Percentiles rank a stretch among this genome's conserved stretches.
Evolutionary conservation across 148 eudicot species (phyloP).

Genomic region (Rhododendron mucronatum): DNA sequence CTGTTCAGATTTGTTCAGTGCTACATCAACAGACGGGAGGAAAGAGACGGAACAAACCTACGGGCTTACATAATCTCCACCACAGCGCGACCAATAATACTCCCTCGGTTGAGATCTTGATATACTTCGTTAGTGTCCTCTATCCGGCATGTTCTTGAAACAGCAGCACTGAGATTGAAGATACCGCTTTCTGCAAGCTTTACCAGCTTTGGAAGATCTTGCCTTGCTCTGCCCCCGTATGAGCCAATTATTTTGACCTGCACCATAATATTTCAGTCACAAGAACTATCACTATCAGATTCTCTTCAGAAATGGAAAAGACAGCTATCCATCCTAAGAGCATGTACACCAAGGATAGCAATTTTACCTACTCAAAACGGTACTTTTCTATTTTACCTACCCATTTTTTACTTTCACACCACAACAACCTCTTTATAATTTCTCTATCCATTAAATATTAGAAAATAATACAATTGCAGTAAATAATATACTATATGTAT

Average conservation of each 20-base stretch:
- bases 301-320: not conserved
- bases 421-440: too few relatives aligned
- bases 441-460: too few relatives aligned
- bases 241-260: conserved; percentile 96
- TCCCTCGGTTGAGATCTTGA: conserved; percentile 73
- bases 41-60: not conserved
- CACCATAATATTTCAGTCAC: not conserved
- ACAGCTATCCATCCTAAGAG: not conserved
- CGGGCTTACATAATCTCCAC: conserved; percentile 58
- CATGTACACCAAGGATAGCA: too few relatives aligned
- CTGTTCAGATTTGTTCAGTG: not conserved
- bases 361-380: too few relatives aligned
- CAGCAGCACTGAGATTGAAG: conserved; percentile 72
- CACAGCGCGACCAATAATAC: conserved; percentile 83
- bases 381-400: too few relatives aligned
- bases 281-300: not conserved
- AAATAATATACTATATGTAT: too few relatives aligned
- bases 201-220: conserved; percentile 89
- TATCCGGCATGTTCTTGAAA: conserved; percentile 72
- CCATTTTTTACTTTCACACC: too few relatives aligned
- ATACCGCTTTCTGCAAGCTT: conserved; percentile 84
- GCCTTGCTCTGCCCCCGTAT: conserved; percentile 94
- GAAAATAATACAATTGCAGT: too few relatives aligned
- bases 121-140: conserved; percentile 76
- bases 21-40: not conserved